Evolutionary conservation across 352 stramenopile genomes (phyloP).

Genomic region (Phytophthora tubulina): DNA sequence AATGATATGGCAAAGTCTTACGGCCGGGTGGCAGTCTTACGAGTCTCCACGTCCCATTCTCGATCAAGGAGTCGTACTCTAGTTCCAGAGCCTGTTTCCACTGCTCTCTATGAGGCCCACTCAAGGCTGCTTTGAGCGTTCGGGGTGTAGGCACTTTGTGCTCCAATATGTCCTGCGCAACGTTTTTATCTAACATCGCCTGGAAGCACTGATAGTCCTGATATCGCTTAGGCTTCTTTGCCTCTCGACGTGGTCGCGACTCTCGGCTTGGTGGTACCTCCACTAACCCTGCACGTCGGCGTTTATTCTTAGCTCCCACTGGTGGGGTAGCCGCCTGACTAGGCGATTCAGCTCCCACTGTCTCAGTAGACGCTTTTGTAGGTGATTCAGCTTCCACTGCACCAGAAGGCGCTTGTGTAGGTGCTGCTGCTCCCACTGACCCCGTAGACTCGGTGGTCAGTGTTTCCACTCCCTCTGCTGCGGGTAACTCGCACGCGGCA

Average conservation of each 20-base stretch:
- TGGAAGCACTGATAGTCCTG: slow-evolving; percentile 24
- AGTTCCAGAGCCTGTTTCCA: slow-evolving; percentile 17
- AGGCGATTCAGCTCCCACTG: background rate
- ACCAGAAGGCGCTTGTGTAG: background rate
- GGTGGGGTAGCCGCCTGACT: background rate
- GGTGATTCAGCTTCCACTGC: background rate
- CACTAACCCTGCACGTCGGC: too few relatives aligned
- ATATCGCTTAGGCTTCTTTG: slow-evolving; percentile 10
- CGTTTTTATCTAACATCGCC: slow-evolving; percentile 6
- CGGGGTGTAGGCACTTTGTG: slow-evolving; percentile 12
- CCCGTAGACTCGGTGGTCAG: background rate
- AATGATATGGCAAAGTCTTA: slow-evolving; percentile 22
- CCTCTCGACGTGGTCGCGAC: slow-evolving; percentile 8
- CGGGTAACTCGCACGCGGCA: slow-evolving; percentile 1
- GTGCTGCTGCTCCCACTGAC: slow-evolving; percentile 1
- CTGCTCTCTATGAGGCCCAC: slow-evolving; percentile 13
- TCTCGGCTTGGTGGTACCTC: background rate
- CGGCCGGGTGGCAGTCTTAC: slow-evolving; percentile 4
- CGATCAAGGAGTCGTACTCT: slow-evolving; percentile 15
- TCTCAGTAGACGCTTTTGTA: background rate
- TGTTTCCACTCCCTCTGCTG: background rate
- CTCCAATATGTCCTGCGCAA: slow-evolving; percentile 5
- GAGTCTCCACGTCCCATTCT: slow-evolving; percentile 11
- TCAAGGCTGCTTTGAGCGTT: slow-evolving; percentile 13
- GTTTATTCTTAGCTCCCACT: background rate